These are phyloP conservation scores for Sporothrix inflata DNA, from an alignment of 2,329 filamentous ascomycete genomes.

Conservation along the genomic window DNA sequence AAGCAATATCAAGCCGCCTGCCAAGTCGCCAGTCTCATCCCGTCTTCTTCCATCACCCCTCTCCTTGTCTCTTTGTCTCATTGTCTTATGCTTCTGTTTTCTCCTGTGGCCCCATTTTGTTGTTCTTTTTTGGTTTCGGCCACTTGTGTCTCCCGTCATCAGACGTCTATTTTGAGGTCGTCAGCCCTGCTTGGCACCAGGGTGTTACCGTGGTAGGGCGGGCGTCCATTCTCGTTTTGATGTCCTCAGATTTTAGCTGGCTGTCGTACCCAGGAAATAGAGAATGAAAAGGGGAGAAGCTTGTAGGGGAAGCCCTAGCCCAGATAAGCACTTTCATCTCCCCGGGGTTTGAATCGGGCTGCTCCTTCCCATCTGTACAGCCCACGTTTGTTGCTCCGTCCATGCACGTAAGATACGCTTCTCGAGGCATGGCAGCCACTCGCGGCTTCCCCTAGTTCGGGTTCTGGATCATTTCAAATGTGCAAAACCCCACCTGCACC, in stretches of 20 bases:
- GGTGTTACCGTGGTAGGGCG: neutral
- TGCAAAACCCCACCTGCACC: neutral
- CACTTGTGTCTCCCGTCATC: neutral
- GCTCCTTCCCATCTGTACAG: slow-evolving; percentile 7
- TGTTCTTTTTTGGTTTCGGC: neutral
- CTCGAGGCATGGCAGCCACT: neutral
- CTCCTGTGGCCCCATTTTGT: neutral
- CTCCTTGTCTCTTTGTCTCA: neutral
- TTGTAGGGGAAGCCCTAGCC: neutral
- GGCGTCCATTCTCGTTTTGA: neutral
- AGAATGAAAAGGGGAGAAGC: neutral
- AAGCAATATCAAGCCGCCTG: slow-evolving; percentile 17
- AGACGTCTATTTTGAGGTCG: slow-evolving; percentile 5
- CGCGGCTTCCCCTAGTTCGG: neutral
- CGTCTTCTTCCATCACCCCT: neutral
- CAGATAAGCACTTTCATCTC: neutral
- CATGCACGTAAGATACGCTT: neutral
- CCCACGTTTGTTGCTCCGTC: neutral
- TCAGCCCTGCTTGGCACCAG: neutral
- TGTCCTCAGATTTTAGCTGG: neutral
- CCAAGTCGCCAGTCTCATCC: slow-evolving; percentile 8
- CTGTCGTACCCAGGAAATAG: neutral
- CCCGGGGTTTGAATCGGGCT: slow-evolving; percentile 4
- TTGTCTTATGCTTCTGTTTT: neutral
- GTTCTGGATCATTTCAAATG: neutral